Base-by-base conservation (phyloP, 768 basidiomycete species). In the Phylloporus arenicola region DNA sequence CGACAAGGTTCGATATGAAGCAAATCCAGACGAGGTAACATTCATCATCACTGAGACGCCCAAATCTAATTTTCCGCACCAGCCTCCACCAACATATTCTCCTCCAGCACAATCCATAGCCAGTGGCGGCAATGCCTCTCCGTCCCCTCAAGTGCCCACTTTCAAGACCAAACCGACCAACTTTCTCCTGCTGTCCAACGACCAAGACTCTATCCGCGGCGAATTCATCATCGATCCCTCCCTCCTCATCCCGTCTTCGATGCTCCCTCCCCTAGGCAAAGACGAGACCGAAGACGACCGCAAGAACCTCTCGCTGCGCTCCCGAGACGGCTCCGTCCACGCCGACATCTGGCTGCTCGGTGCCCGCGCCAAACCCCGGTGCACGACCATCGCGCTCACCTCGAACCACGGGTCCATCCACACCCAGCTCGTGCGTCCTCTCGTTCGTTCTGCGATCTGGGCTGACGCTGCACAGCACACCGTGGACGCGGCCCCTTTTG, bases 171-270 rank as follows among this genome's bases (percentile, higher is more conserved):
- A 67, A 43, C 57, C 64, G 14, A 33, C 22, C 43, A 68, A 66
- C 52, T 51, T 50, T 24, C 55, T 68, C 30, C 3, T 31, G 1
- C 45, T 67, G 0, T 47, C 30, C 42, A 53, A 52, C 12, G 42
- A 43, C 12, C 4, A 53, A n/a, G 33, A 22, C 33, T 2, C 34
- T n/a, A 31, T 66, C 42, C 50, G 43, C 4, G 64, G 64, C 37
- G 57, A 64, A 43, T 79, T 76, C 64, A 58, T 74, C 30, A 62
- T 80, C 35, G 73, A 80, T 50, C 72, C 79, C 1, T 52, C 62
- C n/a, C 59, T 79, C 19, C 27, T 45, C 11, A 68, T 80, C 40
- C 77, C 79, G 0, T 4, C 57, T 0, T 49, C 66, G 16, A 46
- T 75, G 33, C 61, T 79, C 7, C 70, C 75, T 2, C 71, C 76